Evolutionary conservation across 331 rosid species (phyloP), one percentile per base, ranked within the genome.

Genomic region (Prunus yedoensis): DNA sequence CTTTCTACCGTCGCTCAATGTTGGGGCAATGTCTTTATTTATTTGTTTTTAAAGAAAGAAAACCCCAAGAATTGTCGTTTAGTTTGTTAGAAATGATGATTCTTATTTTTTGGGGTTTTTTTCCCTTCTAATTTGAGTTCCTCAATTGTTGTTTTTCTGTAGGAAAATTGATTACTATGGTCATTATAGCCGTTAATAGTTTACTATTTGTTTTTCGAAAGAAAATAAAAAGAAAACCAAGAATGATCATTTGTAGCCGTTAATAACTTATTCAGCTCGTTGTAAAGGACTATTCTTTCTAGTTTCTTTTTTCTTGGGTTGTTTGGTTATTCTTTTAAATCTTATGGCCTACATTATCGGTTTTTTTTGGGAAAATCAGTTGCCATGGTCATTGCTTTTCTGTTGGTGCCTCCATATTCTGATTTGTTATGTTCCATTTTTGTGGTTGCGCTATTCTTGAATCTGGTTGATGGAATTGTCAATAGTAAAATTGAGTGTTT

Each of bases 401-500:
- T 3, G 53, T 15, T 2, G 25, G 5, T 38, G 20, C 3, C 54
- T 60, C 21, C 7, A 10, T 4, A 10, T 21, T 20, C 52, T 43
- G 17, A 61, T 25, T 25, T 38, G 32, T 14, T 68, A 18, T 5
- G 38, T 50, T 75, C 47, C 46, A 47, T 41, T 58, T 43, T 47
- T 45, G 2, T 14, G 4, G 32, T 51, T 77, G 25, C 23, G 4
- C 30, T 30, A 41, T 80, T 52, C 18, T 61, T 25, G 58, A 64
- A 38, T 70, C 62, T 74, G 71, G 67, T 74, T 71, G 51, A 78
- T 77, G 78, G 79, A 74, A 73, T 77, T 72, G 27, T 79, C 61
- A 59, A 83, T 76, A 56, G 86, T 91, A 81, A 87, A 88, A 18
- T 85, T 78, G 88, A 79, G 63, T 84, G 73, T 88, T 93, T 87